Evolutionary conservation across 345 rosid genomes (phyloP).

Genomic region (Gossypium mustelinum): DNA sequence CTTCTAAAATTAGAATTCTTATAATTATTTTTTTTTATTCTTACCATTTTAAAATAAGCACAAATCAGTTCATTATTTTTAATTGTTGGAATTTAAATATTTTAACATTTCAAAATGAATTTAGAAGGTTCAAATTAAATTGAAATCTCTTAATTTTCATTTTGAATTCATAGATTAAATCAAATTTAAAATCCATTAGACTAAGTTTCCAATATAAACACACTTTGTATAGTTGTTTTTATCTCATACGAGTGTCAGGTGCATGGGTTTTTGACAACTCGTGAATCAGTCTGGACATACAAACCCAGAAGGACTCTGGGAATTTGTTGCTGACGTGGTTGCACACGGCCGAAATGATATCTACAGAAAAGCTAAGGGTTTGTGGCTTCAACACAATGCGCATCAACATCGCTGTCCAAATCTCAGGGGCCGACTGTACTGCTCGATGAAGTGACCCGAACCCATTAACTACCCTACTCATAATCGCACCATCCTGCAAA

Average conservation of each 20-base stretch:
- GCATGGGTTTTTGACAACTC: constrained; percentile 12
- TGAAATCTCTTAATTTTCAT: no score
- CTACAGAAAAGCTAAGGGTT: constrained; percentile 48
- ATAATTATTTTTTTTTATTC: no score
- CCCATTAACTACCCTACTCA: constrained; percentile 51
- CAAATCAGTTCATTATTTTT: no score
- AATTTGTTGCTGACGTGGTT: constrained; percentile 42
- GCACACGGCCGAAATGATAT: constrained; percentile 51
- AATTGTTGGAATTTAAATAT: no score
- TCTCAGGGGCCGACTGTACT: constrained; percentile 65
- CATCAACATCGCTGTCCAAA: constrained; percentile 72
- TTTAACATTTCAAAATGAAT: no score
- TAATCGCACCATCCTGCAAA: constrained; percentile 47
- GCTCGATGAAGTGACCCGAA: constrained; percentile 53
- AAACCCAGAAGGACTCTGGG: constrained; percentile 56
- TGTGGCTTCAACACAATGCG: constrained; percentile 63
- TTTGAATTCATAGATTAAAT: no score
- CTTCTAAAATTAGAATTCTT: no score
- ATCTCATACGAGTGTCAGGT: not conserved
- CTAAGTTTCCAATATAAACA: not conserved
- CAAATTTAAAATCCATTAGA: no score
- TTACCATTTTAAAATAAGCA: no score
- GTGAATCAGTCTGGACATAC: constrained; percentile 59
- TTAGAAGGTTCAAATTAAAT: no score
- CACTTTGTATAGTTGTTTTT: no score